Evolutionary conservation across 306 rosid species (phyloP).

Genomic region (Dalbergia cochinchinensis): DNA sequence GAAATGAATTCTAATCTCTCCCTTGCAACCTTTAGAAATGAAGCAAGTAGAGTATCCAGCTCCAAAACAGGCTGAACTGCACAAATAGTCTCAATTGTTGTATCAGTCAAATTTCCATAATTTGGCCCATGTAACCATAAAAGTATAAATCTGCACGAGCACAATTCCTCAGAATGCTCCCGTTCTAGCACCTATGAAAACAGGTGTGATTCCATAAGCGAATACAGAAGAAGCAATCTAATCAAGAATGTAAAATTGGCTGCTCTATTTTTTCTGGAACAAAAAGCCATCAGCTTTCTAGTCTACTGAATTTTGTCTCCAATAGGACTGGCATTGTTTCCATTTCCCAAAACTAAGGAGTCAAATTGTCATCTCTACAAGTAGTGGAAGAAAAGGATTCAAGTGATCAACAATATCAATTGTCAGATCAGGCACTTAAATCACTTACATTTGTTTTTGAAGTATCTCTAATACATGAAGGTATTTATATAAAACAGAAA

Average conservation of each 20-base stretch:
- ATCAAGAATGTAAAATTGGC: background rate
- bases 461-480: constrained; percentile 7
- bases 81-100: constrained; percentile 59
- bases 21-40: constrained; percentile 55
- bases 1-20: constrained; percentile 42
- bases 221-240: constrained; percentile 8
- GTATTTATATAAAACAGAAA: background rate
- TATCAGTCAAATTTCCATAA: constrained; percentile 41
- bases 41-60: constrained; percentile 55
- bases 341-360: background rate
- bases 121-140: constrained; percentile 77
- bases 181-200: constrained; percentile 61
- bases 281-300: background rate
- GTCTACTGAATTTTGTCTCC: background rate
- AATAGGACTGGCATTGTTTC: background rate
- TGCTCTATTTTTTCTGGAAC: background rate
- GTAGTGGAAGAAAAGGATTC: constrained; percentile 7
- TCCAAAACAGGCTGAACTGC: constrained; percentile 49
- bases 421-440: background rate
- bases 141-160: constrained; percentile 63
- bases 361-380: background rate
- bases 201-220: constrained; percentile 13
- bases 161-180: constrained; percentile 67
- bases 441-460: background rate
- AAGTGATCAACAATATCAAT: background rate